These are phyloP conservation scores for Penicillium fuscoglaucum DNA, from an alignment of 2,329 filamentous ascomycete genomes.

Conservation along the genomic window DNA sequence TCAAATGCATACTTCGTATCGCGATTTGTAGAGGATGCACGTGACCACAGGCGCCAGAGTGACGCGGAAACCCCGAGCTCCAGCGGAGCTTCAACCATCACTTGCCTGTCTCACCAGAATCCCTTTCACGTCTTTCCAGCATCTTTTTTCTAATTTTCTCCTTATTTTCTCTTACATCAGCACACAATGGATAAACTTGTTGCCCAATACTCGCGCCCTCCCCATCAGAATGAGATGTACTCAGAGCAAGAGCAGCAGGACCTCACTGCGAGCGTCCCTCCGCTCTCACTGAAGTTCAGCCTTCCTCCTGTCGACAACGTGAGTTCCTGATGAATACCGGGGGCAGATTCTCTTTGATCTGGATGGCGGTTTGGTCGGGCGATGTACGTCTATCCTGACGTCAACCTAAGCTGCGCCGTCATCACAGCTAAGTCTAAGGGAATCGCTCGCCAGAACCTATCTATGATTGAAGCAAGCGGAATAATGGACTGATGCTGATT, in stretches of 20 bases:
- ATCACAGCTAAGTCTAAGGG: slow-evolving; percentile 9
- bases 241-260: slow-evolving; percentile 73
- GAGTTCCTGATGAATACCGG: slow-evolving; percentile 38
- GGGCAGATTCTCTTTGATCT: neutral
- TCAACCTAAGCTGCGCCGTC: slow-evolving; percentile 14
- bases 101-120: slow-evolving; percentile 16
- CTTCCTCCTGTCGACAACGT: slow-evolving; percentile 92
- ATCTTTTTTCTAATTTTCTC: slow-evolving; percentile 6
- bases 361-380: slow-evolving; percentile 4
- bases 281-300: slow-evolving; percentile 87
- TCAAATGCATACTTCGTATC: neutral
- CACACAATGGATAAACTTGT: slow-evolving; percentile 84
- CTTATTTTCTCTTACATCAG: slow-evolving; percentile 5
- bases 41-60: slow-evolving; percentile 38
- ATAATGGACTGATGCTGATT: slow-evolving; percentile 5
- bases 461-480: neutral
- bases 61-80: slow-evolving; percentile 37
- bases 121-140: slow-evolving; percentile 14
- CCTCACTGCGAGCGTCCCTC: slow-evolving; percentile 67
- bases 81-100: slow-evolving; percentile 28
- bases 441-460: neutral
- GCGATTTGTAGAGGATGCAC: slow-evolving; percentile 16
- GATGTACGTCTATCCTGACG: slow-evolving; percentile 7
- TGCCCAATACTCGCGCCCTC: slow-evolving; percentile 81
- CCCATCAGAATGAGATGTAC: slow-evolving; percentile 71